Percentiles rank a stretch among this genome's conserved stretches.
Conservation (phyloP, 371 early-diverging fungal species). For the Conidiobolus coronatus region DNA sequence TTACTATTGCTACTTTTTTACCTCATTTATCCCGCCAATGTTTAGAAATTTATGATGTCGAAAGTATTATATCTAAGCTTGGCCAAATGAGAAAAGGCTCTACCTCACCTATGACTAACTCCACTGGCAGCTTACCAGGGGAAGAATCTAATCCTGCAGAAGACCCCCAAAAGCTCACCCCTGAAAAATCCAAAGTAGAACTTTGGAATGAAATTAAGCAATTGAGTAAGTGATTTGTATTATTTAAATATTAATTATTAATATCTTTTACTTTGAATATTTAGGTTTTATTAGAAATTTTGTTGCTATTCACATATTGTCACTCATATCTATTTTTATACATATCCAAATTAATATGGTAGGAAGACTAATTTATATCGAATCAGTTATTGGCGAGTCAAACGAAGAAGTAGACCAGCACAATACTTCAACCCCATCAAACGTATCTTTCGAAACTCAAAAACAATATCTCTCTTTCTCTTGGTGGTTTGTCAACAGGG, state of each 20-base stretch:
- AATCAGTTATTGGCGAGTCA: slow-evolving; percentile 36
- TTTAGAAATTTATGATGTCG: neutral
- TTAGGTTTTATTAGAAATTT: slow-evolving; percentile 58
- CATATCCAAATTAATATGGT: slow-evolving; percentile 74
- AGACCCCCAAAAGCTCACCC: neutral
- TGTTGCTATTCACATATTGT: slow-evolving; percentile 55
- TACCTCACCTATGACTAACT: neutral
- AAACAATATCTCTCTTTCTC: slow-evolving; percentile 63
- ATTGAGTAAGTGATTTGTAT: slow-evolving; percentile 21
- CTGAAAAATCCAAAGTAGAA: slow-evolving; percentile 24
- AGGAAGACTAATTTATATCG: slow-evolving; percentile 75
- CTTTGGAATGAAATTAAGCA: slow-evolving; percentile 77
- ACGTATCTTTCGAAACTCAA: slow-evolving; percentile 28
- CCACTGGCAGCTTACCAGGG: neutral
- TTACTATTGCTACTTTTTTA: neutral
- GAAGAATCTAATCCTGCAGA: neutral
- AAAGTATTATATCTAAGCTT: neutral
- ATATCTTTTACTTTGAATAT: neutral
- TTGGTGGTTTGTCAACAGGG: slow-evolving; percentile 81
- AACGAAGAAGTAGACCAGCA: slow-evolving; percentile 10
- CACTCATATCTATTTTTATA: slow-evolving; percentile 53
- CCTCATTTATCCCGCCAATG: too few relatives aligned
- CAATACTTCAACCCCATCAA: slow-evolving; percentile 6
- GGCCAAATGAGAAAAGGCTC: neutral
- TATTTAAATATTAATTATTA: neutral